phyloP scores from a whole-genome alignment of 2,329 filamentous ascomycete genomes.

The Xylaria sp. region DNA sequence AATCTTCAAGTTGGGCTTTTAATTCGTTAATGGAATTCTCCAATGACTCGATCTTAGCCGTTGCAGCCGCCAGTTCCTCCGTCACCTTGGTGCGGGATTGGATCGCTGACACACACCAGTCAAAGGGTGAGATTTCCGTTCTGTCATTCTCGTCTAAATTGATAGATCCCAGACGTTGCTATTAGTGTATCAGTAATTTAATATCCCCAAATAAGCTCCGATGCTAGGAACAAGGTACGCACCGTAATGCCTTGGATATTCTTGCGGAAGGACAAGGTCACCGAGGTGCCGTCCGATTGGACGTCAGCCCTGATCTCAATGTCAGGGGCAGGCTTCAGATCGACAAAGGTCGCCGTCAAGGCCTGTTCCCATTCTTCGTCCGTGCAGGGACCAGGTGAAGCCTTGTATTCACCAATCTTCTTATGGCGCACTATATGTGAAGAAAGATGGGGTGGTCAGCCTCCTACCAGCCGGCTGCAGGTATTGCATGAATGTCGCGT shows the following conservation, averaged over 20 bases:
- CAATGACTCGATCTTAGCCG: slow-evolving; percentile 59
- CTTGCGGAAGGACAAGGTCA: slow-evolving; percentile 74
- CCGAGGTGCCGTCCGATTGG: slow-evolving; percentile 58
- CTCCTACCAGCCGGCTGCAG: slow-evolving; percentile 33
- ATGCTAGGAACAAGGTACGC: slow-evolving; percentile 47
- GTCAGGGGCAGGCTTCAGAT: slow-evolving; percentile 59
- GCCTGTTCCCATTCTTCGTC: slow-evolving; percentile 75
- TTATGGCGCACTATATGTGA: slow-evolving; percentile 66
- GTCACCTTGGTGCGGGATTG: slow-evolving; percentile 60
- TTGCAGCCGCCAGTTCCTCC: slow-evolving; percentile 57
- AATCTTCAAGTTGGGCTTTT: slow-evolving; percentile 71
- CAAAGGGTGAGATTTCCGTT: slow-evolving; percentile 69
- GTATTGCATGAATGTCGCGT: slow-evolving; percentile 43
- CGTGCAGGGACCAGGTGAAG: slow-evolving; percentile 64
- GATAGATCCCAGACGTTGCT: slow-evolving; percentile 78
- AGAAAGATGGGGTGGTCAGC: slow-evolving; percentile 38
- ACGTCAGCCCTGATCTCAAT: slow-evolving; percentile 71
- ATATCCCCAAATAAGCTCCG: slow-evolving; percentile 23
- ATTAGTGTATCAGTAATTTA: slow-evolving; percentile 29
- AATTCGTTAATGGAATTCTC: slow-evolving; percentile 69
- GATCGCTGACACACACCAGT: slow-evolving; percentile 74
- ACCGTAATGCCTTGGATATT: slow-evolving; percentile 76
- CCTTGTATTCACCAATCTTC: slow-evolving; percentile 63
- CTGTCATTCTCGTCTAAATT: slow-evolving; percentile 66
- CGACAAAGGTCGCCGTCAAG: slow-evolving; percentile 67